Conservation (phyloP, 805 yeast species). For the Candida lessepsii region DNA sequence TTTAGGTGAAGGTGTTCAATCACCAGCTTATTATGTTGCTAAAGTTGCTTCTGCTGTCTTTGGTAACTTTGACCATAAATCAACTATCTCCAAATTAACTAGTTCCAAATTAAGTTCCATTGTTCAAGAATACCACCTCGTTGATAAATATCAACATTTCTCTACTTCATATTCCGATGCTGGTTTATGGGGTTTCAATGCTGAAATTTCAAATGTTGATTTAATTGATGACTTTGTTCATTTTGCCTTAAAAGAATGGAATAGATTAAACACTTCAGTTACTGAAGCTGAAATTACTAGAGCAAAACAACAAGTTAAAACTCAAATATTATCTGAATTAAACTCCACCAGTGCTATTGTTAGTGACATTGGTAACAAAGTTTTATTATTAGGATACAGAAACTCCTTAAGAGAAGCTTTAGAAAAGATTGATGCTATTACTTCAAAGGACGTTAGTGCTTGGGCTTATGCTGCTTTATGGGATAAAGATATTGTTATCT, state of each 20-base stretch:
- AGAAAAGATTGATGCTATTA: conserved; percentile 61
- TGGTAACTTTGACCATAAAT: conserved; percentile 53
- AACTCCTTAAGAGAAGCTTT: conserved; percentile 58
- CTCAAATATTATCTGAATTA: conserved; percentile 53
- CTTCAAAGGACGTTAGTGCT: conserved; percentile 55
- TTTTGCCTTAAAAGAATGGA: conserved; percentile 84
- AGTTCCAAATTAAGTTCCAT: conserved; percentile 71
- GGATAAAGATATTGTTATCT: conserved; percentile 80
- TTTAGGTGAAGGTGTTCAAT: conserved; percentile 61
- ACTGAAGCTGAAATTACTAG: conserved; percentile 76
- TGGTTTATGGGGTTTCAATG: conserved; percentile 82
- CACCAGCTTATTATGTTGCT: conserved; percentile 68
- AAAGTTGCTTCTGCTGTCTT: conserved; percentile 67
- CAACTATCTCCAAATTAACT: conserved; percentile 48
- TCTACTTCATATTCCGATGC: conserved; percentile 69
- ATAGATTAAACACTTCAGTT: conserved; percentile 73
- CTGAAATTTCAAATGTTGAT: conserved; percentile 58
- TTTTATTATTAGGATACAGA: conserved; percentile 61
- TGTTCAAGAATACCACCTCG: conserved; percentile 69
- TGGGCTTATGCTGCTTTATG: conserved; percentile 79
- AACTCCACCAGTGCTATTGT: conserved; percentile 52
- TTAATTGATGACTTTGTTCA: conserved; percentile 75
- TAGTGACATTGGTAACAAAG: conserved; percentile 56
- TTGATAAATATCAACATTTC: conserved; percentile 71
- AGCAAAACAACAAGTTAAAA: conserved; percentile 71